A percentile compares a stretch with the other conserved stretches of the same genome.
These are phyloP conservation scores for Ceratobasidium sp. DNA, from an alignment of 1,284 basidiomycete genomes.

Conservation along the genomic window DNA sequence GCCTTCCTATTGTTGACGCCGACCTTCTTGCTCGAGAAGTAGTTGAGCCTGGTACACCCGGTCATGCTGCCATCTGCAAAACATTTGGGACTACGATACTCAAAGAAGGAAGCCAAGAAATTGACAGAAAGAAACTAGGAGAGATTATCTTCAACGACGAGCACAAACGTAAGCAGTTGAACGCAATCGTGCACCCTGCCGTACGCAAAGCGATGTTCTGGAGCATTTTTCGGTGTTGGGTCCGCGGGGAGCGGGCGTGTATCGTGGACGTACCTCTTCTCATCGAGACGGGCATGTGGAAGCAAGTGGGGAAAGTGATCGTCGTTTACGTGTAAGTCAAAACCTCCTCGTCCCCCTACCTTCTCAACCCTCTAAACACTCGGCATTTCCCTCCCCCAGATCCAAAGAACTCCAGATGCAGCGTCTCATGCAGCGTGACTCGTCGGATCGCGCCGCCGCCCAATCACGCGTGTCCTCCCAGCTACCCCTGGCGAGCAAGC, in stretches of 20 bases:
- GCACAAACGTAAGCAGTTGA: constrained; percentile 76
- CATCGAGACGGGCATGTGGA: constrained; percentile 90
- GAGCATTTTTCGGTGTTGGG: constrained; percentile 77
- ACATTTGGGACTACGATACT: constrained; percentile 80
- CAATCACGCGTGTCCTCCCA: constrained; percentile 81
- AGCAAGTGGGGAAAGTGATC: constrained; percentile 83
- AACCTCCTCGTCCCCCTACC: background rate
- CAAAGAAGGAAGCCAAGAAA: constrained; percentile 66
- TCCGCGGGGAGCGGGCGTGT: constrained; percentile 79
- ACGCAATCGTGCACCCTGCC: constrained; percentile 90
- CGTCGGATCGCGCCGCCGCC: constrained; percentile 70
- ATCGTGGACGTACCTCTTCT: constrained; percentile 94
- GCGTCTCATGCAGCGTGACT: constrained; percentile 78
- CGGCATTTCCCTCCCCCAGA: constrained; percentile 55
- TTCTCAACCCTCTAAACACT: background rate
- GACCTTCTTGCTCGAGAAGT: constrained; percentile 90
- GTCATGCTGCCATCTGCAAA: constrained; percentile 71
- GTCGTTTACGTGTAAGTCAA: constrained; percentile 86
- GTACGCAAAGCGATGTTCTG: constrained; percentile 81
- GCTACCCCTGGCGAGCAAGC: constrained; percentile 80
- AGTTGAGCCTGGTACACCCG: constrained; percentile 85
- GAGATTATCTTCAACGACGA: constrained; percentile 85
- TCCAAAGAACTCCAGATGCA: constrained; percentile 80
- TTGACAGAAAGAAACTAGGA: constrained; percentile 89
- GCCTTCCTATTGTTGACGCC: constrained; percentile 88